Evolutionary conservation across 2,329 filamentous ascomycete genomes (phyloP).

Genomic region (Elsinoe australis): DNA sequence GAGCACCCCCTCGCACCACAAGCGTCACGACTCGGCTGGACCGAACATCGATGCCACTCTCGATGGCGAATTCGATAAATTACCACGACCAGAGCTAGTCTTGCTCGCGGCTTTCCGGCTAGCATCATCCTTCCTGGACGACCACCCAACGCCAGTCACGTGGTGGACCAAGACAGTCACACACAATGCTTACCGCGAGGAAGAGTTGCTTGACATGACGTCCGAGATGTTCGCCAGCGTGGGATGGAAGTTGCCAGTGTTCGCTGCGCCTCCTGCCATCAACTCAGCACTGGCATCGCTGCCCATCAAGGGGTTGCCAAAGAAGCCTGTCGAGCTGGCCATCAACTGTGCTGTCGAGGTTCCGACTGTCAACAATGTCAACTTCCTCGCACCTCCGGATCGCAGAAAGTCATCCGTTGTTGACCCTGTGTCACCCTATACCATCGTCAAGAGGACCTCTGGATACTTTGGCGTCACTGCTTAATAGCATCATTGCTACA

Average conservation of each 20-base stretch:
- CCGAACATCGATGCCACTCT: conserved; percentile 16
- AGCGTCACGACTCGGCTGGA: conserved; percentile 18
- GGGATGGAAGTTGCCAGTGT: conserved; percentile 25
- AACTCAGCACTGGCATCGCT: conserved; percentile 15
- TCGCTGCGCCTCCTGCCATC: conserved; percentile 20
- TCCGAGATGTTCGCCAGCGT: conserved; percentile 22
- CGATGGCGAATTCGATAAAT: neutral
- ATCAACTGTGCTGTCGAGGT: neutral
- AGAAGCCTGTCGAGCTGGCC: neutral
- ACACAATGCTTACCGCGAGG: conserved; percentile 19
- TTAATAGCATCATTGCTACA: neutral
- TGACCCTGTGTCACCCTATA: conserved; percentile 7
- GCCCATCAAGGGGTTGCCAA: conserved; percentile 1
- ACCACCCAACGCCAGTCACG: conserved; percentile 22
- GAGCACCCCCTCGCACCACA: conserved; percentile 11
- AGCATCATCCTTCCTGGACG: conserved; percentile 26
- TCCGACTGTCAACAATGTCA: conserved; percentile 8
- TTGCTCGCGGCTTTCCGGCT: conserved; percentile 25
- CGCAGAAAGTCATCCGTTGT: conserved; percentile 2
- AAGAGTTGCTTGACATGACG: conserved; percentile 22
- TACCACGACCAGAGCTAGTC: conserved; percentile 21
- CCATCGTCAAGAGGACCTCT: conserved; percentile 3
- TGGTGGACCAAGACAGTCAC: conserved; percentile 25
- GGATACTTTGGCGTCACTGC: conserved; percentile 1
- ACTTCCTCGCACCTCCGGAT: neutral